Evolutionary conservation across 148 eudicot species (phyloP).

Genomic region (Dianthus caryophyllus): DNA sequence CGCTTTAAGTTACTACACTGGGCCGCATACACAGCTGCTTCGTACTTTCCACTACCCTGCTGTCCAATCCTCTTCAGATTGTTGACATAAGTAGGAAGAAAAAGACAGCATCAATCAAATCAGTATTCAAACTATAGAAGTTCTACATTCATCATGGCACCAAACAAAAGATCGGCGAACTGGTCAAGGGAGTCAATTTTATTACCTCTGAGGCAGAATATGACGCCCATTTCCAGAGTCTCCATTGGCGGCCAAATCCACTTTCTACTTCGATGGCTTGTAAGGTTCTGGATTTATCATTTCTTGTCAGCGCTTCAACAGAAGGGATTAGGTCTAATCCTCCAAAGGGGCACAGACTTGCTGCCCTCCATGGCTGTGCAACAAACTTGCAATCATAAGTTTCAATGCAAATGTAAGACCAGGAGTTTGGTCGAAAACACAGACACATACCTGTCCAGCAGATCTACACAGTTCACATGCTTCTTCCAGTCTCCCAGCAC

Average conservation of each 20-base stretch:
- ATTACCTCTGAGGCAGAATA: slow-evolving; percentile 89
- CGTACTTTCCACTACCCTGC: slow-evolving; percentile 86
- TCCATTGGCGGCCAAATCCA: slow-evolving; percentile 81
- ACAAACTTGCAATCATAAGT: slow-evolving; percentile 19
- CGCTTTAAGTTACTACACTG: slow-evolving; percentile 89
- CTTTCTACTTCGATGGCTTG: slow-evolving; percentile 92
- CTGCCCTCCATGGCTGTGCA: slow-evolving; percentile 92
- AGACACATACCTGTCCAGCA: slow-evolving; percentile 83
- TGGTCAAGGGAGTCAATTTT: slow-evolving; percentile 2
- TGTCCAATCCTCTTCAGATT: slow-evolving; percentile 71
- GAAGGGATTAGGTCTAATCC: slow-evolving; percentile 69
- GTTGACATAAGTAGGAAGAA: slow-evolving; percentile 14
- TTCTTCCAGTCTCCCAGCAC: slow-evolving; percentile 90
- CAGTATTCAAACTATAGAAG: slow-evolving; percentile 2
- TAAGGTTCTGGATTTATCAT: slow-evolving; percentile 78
- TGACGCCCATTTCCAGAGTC: slow-evolving; percentile 98
- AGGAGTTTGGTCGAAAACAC: not conserved
- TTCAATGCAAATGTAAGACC: slow-evolving; percentile 2
- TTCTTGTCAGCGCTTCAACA: slow-evolving; percentile 57
- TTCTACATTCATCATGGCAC: not conserved
- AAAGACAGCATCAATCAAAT: slow-evolving; percentile 8
- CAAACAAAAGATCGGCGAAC: not conserved
- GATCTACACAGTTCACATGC: slow-evolving; percentile 93
- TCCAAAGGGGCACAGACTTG: slow-evolving; percentile 77
- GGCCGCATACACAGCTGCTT: slow-evolving; percentile 83